Percentiles rank a stretch among this genome's conserved stretches.
Evolutionary conservation across 2,329 filamentous ascomycete genomes (phyloP).

Genomic region (Thelonectria blattea): DNA sequence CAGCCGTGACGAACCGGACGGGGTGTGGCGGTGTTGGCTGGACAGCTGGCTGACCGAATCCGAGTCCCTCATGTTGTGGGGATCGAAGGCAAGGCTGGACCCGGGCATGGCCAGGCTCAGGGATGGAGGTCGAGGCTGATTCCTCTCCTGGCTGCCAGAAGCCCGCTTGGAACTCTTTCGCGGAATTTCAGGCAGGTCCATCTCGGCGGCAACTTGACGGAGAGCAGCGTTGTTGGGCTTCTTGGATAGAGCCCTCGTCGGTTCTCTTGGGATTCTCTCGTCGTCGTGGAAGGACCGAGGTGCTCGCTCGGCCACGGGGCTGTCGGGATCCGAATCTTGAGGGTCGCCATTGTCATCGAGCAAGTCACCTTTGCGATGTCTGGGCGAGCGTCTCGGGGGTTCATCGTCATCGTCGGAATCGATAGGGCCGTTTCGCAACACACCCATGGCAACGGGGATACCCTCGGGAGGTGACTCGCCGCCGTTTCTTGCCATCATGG

Average conservation of each 20-base stretch:
- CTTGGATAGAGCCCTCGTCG: constrained; percentile 32
- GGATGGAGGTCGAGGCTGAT: constrained; percentile 42
- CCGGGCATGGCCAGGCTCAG: constrained; percentile 42
- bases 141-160: constrained; percentile 46
- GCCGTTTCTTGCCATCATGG: constrained; percentile 63
- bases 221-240: constrained; percentile 27
- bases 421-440: constrained; percentile 64
- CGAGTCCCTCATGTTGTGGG: constrained; percentile 21
- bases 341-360: constrained; percentile 55
- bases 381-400: constrained; percentile 36
- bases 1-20: constrained; percentile 43
- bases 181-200: constrained; percentile 64
- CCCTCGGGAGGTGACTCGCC: constrained; percentile 72
- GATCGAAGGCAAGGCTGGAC: constrained; percentile 33
- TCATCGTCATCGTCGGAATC: constrained; percentile 66
- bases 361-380: constrained; percentile 44
- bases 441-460: constrained; percentile 68
- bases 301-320: constrained; percentile 42
- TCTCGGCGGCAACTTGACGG: constrained; percentile 38
- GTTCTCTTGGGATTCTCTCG: constrained; percentile 42
- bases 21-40: constrained; percentile 33
- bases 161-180: constrained; percentile 75
- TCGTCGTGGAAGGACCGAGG: constrained; percentile 45
- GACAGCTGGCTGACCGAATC: constrained; percentile 32
- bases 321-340: constrained; percentile 50